phyloP scores from a whole-genome alignment of 164 flowering plant species.

The Berberis vulgaris region DNA sequence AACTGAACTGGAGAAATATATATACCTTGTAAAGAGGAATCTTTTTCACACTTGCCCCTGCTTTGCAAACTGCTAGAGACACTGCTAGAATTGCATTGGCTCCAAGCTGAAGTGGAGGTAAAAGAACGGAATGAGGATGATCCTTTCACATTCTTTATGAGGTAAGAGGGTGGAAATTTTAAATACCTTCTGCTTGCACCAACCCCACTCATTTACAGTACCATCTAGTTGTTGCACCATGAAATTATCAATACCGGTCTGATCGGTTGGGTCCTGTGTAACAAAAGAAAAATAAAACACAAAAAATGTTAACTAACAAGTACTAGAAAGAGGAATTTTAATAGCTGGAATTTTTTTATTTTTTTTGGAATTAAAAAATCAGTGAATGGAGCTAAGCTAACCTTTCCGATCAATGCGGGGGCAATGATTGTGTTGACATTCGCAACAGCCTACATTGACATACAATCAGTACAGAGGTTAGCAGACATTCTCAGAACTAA shows the following conservation, averaged over 20 bases:
- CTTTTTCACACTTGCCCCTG: conserved; percentile 63
- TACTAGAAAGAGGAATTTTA: not conserved
- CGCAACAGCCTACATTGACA: conserved; percentile 49
- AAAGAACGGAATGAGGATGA: not conserved
- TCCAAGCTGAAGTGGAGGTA: conserved; percentile 53
- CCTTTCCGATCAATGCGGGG: conserved; percentile 90
- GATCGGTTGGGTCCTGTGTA: conserved; percentile 72
- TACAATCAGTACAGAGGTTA: not conserved
- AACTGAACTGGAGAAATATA: not conserved
- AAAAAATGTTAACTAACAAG: not conserved
- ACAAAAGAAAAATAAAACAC: not conserved
- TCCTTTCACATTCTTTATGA: not conserved
- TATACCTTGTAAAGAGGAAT: conserved; percentile 84
- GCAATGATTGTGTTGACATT: conserved; percentile 75
- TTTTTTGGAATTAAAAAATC: not conserved
- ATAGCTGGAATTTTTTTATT: not conserved
- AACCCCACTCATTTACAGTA: conserved; percentile 91
- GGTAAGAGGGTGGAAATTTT: not conserved
- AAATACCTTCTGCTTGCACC: conserved; percentile 94
- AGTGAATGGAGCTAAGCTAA: conserved; percentile 10
- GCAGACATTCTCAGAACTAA: too few relatives aligned
- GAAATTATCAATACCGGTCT: conserved; percentile 61
- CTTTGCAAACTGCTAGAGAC: conserved; percentile 93
- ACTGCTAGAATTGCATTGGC: conserved; percentile 92
- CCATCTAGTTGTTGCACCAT: conserved; percentile 94